phyloP scores from a whole-genome alignment of 2,329 filamentous ascomycete species.

The Didymella lethalis region DNA sequence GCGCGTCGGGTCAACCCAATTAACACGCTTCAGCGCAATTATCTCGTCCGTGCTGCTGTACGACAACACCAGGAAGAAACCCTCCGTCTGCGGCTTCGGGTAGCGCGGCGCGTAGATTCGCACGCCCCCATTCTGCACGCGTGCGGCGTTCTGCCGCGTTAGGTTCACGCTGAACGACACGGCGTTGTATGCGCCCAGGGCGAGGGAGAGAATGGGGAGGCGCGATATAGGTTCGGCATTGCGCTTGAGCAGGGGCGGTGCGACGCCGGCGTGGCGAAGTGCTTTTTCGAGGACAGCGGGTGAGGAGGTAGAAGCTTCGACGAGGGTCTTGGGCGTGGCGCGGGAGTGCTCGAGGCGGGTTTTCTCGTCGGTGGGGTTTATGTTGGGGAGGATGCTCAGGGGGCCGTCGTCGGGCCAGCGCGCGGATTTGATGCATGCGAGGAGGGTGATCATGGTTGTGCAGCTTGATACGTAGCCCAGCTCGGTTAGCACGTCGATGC shows the following conservation, averaged over 20 bases:
- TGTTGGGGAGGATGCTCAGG: slow-evolving; percentile 78
- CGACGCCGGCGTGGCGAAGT: slow-evolving; percentile 60
- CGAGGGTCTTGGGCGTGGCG: slow-evolving; percentile 45
- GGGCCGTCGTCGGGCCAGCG: slow-evolving; percentile 87
- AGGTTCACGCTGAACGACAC: slow-evolving; percentile 70
- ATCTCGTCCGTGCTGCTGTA: slow-evolving; percentile 75
- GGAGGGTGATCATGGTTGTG: slow-evolving; percentile 79
- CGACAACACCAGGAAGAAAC: slow-evolving; percentile 85
- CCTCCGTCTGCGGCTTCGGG: slow-evolving; percentile 93
- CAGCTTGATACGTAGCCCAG: slow-evolving; percentile 76
- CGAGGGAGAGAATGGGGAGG: slow-evolving; percentile 74
- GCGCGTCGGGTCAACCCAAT: slow-evolving; percentile 65
- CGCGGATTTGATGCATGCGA: slow-evolving; percentile 92
- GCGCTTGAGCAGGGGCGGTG: slow-evolving; percentile 51
- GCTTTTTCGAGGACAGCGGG: slow-evolving; percentile 44
- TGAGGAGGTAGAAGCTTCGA: slow-evolving; percentile 44
- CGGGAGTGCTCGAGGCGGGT: slow-evolving; percentile 54
- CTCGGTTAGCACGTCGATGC: slow-evolving; percentile 92
- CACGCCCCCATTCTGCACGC: slow-evolving; percentile 59
- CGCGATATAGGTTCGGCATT: slow-evolving; percentile 68
- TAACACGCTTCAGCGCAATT: slow-evolving; percentile 83
- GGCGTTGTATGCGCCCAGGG: slow-evolving; percentile 67
- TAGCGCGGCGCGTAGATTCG: slow-evolving; percentile 87
- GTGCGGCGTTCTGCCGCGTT: slow-evolving; percentile 68
- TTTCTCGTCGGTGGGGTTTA: slow-evolving; percentile 59